Conservation (phyloP, 306 rosid genomes). For the Prunus fruticosa region DNA sequence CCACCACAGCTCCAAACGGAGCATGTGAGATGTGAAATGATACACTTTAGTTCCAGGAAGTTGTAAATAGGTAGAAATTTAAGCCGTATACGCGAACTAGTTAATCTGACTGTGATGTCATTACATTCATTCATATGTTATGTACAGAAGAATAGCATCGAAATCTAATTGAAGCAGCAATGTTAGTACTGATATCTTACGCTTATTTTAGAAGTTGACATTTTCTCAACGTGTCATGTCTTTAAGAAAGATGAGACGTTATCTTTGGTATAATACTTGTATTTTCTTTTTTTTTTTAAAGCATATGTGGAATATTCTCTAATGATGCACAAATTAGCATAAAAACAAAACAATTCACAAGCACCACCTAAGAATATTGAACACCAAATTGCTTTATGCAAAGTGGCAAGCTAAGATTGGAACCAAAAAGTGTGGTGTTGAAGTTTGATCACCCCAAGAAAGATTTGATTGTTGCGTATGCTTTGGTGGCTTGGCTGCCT, state of each 20-base stretch:
- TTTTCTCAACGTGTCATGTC: too few species aligned
- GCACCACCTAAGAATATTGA: neutral
- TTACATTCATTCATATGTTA: constrained; percentile 3
- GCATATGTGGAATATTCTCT: neutral
- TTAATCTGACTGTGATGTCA: neutral
- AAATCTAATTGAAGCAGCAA: neutral
- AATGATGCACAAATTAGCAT: neutral
- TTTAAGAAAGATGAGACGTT: too few species aligned
- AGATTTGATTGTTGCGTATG: neutral
- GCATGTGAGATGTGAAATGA: constrained; percentile 17
- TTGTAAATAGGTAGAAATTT: constrained; percentile 30
- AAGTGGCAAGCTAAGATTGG: constrained; percentile 1
- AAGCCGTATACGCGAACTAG: constrained; percentile 10
- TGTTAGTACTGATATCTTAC: neutral
- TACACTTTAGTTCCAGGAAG: constrained; percentile 19
- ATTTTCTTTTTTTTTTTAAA: neutral
- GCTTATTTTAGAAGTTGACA: neutral
- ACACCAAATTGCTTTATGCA: neutral
- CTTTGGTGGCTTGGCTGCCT: too few species aligned
- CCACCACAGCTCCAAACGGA: constrained; percentile 28
- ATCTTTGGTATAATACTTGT: too few species aligned
- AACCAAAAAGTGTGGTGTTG: too few species aligned
- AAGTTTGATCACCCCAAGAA: too few species aligned
- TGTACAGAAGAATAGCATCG: constrained; percentile 7
- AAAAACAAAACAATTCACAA: neutral